Evolutionary conservation across 2,329 filamentous ascomycete genomes (phyloP).

Genomic region (Cadophora sp.): DNA sequence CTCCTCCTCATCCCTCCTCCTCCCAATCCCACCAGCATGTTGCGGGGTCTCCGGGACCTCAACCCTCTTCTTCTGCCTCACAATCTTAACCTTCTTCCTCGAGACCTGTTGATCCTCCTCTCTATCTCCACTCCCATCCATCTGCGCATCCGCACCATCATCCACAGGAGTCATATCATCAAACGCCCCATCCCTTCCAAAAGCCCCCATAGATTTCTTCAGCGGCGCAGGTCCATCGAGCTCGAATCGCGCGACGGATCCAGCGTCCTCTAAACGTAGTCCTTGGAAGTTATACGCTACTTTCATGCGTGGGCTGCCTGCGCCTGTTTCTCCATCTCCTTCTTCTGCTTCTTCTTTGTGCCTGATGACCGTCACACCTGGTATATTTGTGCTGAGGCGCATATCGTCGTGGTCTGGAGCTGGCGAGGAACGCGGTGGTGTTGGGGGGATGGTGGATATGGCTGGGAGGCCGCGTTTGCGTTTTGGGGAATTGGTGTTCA

Average conservation of each 20-base stretch:
- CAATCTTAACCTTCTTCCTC: constrained; percentile 39
- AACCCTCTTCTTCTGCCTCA: constrained; percentile 24
- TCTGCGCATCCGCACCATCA: background rate
- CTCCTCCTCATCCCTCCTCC: constrained; percentile 21
- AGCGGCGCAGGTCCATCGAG: constrained; percentile 23
- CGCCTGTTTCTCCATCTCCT: constrained; percentile 21
- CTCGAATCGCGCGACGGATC: constrained; percentile 34
- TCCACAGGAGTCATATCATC: background rate
- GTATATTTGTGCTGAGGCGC: constrained; percentile 29
- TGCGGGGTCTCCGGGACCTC: constrained; percentile 42
- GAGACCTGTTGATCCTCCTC: constrained; percentile 29
- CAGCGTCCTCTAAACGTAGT: constrained; percentile 38
- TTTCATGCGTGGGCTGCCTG: constrained; percentile 41
- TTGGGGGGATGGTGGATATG: constrained; percentile 30
- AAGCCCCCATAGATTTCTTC: background rate
- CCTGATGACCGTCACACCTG: background rate
- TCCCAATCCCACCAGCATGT: background rate
- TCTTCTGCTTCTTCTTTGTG: background rate
- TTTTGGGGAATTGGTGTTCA: constrained; percentile 29
- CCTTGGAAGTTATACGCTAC: constrained; percentile 44
- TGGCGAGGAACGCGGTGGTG: constrained; percentile 34
- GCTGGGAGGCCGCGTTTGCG: constrained; percentile 30
- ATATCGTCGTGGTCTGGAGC: constrained; percentile 25
- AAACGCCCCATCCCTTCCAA: constrained; percentile 8
- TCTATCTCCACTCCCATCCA: constrained; percentile 1